Percentiles rank a stretch among this genome's conserved stretches.
Conservation (phyloP, 306 rosid genomes). For the Vicia villosa region DNA sequence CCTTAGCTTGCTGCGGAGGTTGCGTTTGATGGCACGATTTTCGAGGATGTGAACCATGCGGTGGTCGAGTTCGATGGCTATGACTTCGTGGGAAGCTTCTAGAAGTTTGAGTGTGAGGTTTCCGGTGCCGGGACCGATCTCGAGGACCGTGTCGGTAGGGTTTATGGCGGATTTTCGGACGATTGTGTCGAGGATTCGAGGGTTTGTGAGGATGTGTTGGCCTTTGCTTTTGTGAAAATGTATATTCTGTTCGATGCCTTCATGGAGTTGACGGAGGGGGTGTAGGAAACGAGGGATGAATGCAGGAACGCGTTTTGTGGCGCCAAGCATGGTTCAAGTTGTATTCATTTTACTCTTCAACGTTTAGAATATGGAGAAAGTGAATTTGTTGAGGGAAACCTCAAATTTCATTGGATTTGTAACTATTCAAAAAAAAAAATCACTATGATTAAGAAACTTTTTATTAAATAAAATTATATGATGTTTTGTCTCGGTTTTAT, state of each 20-base stretch:
- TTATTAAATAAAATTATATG: too few species aligned
- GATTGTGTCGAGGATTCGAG: conserved; percentile 65
- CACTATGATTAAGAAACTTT: too few species aligned
- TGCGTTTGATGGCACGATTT: conserved; percentile 50
- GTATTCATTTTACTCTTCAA: too few species aligned
- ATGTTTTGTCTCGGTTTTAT: too few species aligned
- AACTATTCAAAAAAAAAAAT: too few species aligned
- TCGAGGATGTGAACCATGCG: conserved; percentile 77
- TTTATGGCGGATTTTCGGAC: conserved; percentile 64
- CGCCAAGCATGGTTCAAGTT: conserved; percentile 47
- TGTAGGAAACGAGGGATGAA: conserved; percentile 17
- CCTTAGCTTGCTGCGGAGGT: conserved; percentile 37
- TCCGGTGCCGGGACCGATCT: conserved; percentile 96
- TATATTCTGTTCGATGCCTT: conserved; percentile 29
- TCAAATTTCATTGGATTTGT: too few species aligned
- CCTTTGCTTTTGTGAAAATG: conserved; percentile 74
- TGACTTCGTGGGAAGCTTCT: conserved; percentile 61
- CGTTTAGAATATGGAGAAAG: too few species aligned
- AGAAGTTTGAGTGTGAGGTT: conserved; percentile 88
- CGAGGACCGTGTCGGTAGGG: conserved; percentile 85
- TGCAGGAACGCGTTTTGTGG: conserved; percentile 29
- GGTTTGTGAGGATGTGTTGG: conserved; percentile 82
- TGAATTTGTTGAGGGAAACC: too few species aligned
- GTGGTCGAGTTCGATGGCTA: conserved; percentile 73
- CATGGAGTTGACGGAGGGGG: conserved; percentile 41